Base-by-base conservation (phyloP, 2,329 filamentous ascomycete genomes). In the Lecanicillium sp. region DNA sequence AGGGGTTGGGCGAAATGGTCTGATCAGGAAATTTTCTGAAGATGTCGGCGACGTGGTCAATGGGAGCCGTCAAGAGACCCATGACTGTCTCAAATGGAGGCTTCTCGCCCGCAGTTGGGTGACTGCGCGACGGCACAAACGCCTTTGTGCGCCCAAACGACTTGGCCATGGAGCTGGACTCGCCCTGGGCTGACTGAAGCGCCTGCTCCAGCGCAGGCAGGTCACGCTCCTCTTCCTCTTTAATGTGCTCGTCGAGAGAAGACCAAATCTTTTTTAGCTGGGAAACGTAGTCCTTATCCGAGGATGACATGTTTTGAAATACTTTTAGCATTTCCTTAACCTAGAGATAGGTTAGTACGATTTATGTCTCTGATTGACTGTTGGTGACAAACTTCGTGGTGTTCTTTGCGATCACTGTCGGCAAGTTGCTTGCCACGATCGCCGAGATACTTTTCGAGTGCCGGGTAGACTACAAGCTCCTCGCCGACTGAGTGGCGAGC, bases 11-110 rank as follows among this genome's bases (percentile, higher is more conserved):
- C 14, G 51, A 52, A 32, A 47, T 44, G 11, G 45, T 53, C 48
- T 63, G 49, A 23, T 70, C 61, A 2, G 75, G 75, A 54, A 79
- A 83, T 57, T 73, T 75, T 17, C 72, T 62, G 53, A 81, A 78
- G 5, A 79, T 43, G 58, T 83, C 77, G 30, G 62, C 63, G 26
- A 83, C 52, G 50, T 70, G 71, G 58, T 83, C 80, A 15, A 83
- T 64, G 0, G 79, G 79, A 14, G 78, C 76, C 0, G 73, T 63
- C 59, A 83, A 52, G 19, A 83, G 54, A 0, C 74, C 77, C 49
- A 69, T 70, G 0, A 69, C 74, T 0, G 72, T 77, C 66, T 82
- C 77, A 50, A 79, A 81, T 0, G 73, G 74, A 3, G 76, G 75
- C 29, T 70, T 69, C 51, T 77, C 68, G 0, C 72, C 72, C 2